Conservation (phyloP, 2,329 filamentous ascomycete genomes). For the Ophiostoma pallidulum region DNA sequence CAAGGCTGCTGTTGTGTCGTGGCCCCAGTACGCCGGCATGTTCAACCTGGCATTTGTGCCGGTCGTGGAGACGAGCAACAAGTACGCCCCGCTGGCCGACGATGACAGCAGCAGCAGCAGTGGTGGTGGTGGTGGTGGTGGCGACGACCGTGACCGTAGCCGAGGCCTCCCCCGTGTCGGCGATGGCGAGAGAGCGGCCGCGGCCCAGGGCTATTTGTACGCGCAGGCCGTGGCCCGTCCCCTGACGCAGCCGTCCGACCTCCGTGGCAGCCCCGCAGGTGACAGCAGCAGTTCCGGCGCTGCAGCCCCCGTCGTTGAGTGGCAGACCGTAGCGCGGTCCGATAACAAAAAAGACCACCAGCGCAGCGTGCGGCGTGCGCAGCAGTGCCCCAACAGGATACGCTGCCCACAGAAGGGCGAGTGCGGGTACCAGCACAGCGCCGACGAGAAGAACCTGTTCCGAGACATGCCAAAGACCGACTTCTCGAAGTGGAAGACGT, state of each 20-base stretch:
- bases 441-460: slow-evolving; percentile 7
- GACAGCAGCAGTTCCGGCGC: no score
- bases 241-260: no score
- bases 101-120: no score
- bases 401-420: slow-evolving; percentile 6
- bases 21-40: not conserved
- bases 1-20: not conserved
- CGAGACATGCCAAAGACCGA: not conserved
- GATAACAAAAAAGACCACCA: not conserved
- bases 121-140: no score
- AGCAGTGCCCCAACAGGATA: not conserved
- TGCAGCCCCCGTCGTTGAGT: not conserved
- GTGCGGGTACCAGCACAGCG: slow-evolving; percentile 5
- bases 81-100: not conserved
- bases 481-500: not conserved
- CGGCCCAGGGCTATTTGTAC: no score
- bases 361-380: not conserved
- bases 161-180: no score
- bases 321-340: not conserved
- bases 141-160: no score
- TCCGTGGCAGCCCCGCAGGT: no score
- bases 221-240: no score
- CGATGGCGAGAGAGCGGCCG: no score
- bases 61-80: not conserved
- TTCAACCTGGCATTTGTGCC: not conserved